Percentiles rank a stretch among this genome's conserved stretches.
Evolutionary conservation across 1,139 yeast genomes (phyloP).

Genomic region (Trichomonascaceae sp.): DNA sequence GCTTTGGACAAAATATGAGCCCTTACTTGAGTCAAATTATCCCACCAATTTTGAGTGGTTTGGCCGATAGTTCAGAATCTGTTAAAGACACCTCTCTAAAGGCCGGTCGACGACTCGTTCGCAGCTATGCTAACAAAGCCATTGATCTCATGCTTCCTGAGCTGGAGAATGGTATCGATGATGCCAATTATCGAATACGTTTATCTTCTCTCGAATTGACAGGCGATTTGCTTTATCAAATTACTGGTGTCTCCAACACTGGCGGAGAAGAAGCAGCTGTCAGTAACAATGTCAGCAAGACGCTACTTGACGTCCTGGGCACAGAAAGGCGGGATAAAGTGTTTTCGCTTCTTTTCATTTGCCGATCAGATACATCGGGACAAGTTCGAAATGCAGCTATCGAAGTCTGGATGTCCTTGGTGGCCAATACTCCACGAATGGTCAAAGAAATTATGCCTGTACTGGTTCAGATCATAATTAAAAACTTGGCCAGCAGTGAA

Average conservation of each 20-base stretch:
- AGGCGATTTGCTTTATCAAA: constrained; percentile 93
- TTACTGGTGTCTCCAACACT: constrained; percentile 76
- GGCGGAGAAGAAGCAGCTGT: constrained; percentile 19
- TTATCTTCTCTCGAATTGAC: constrained; percentile 91
- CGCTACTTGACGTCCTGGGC: constrained; percentile 73
- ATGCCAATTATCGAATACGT: constrained; percentile 79
- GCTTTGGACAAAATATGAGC: constrained; percentile 88
- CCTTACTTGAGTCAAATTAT: constrained; percentile 81
- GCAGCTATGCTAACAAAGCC: constrained; percentile 87
- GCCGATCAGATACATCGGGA: constrained; percentile 88
- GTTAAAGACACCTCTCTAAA: constrained; percentile 86
- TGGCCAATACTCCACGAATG: constrained; percentile 94
- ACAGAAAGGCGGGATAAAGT: constrained; percentile 83
- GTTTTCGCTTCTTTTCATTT: constrained; percentile 75
- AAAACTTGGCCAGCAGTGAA: constrained; percentile 74
- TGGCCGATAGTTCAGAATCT: constrained; percentile 84
- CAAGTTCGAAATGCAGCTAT: constrained; percentile 87
- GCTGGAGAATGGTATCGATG: constrained; percentile 82
- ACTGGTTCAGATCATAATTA: constrained; percentile 72
- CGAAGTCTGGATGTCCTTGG: constrained; percentile 96
- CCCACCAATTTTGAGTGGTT: constrained; percentile 84
- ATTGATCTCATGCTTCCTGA: constrained; percentile 92
- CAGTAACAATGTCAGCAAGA: constrained; percentile 24
- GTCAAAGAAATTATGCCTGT: constrained; percentile 87
- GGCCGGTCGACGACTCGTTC: constrained; percentile 88